Evolutionary conservation across 495 filamentous ascomycete genomes (phyloP).

Genomic region (Penicillium simplicissimum): DNA sequence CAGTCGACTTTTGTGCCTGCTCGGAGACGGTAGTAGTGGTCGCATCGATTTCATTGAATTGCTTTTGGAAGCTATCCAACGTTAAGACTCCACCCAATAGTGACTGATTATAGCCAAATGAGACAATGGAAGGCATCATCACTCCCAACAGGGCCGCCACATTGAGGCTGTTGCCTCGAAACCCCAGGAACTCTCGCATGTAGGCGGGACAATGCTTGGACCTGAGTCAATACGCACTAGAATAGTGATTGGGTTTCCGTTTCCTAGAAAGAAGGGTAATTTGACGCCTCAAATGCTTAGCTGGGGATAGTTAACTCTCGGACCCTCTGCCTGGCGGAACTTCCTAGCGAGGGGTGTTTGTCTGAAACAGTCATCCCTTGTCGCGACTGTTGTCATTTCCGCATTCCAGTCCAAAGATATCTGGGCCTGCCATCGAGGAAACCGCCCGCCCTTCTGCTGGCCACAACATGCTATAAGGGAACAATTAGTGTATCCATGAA

Average conservation of each 20-base stretch:
- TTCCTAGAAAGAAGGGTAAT: neutral
- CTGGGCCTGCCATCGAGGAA: neutral
- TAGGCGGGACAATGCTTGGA: neutral
- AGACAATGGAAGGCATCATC: slow-evolving; percentile 38
- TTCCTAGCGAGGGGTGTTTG: neutral
- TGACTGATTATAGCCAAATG: slow-evolving; percentile 48
- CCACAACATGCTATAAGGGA: neutral
- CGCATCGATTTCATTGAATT: slow-evolving; percentile 47
- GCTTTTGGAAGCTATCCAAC: slow-evolving; percentile 31
- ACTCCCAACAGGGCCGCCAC: slow-evolving; percentile 21
- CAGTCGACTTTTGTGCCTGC: slow-evolving; percentile 18
- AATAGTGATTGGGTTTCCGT: neutral
- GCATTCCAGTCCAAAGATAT: slow-evolving; percentile 13
- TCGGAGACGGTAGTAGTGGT: slow-evolving; percentile 23
- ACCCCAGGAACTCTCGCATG: slow-evolving; percentile 21
- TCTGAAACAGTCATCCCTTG: neutral
- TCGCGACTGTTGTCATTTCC: slow-evolving; percentile 6
- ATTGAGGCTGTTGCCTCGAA: slow-evolving; percentile 28
- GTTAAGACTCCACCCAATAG: slow-evolving; percentile 35
- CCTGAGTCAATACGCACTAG: neutral
- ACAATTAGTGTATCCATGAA: too few species aligned
- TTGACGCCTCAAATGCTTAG: neutral
- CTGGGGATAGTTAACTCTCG: neutral
- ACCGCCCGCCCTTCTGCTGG: neutral
- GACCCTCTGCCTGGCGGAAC: neutral